Evolutionary conservation across 1,139 yeast species (phyloP).

Genomic region (Scheffersomyces parashehatae): DNA sequence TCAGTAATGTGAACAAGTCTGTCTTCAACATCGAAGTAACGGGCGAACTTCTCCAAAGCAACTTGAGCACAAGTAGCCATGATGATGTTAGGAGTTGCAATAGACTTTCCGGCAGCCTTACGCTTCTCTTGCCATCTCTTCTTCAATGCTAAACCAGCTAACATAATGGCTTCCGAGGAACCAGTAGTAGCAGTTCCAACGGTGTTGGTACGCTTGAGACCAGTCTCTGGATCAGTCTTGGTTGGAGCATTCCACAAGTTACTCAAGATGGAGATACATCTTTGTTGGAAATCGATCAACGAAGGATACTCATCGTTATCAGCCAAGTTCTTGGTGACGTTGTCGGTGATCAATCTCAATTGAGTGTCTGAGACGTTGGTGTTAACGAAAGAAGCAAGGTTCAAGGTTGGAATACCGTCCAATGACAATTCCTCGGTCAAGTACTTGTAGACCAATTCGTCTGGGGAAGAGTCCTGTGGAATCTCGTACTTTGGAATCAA

Average conservation of each 20-base stretch:
- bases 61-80: slow-evolving; percentile 98
- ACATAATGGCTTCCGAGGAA: slow-evolving; percentile 89
- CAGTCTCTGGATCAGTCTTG: slow-evolving; percentile 25
- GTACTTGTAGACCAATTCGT: slow-evolving; percentile 58
- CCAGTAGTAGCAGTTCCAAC: slow-evolving; percentile 94
- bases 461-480: slow-evolving; percentile 56
- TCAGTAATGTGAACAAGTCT: slow-evolving; percentile 68
- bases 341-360: slow-evolving; percentile 57
- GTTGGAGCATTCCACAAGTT: slow-evolving; percentile 79
- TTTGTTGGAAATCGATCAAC: slow-evolving; percentile 71
- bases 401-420: slow-evolving; percentile 83
- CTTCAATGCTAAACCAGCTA: slow-evolving; percentile 91
- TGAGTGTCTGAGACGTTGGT: slow-evolving; percentile 58
- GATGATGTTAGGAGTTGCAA: slow-evolving; percentile 73
- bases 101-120: slow-evolving; percentile 58
- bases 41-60: slow-evolving; percentile 90
- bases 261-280: slow-evolving; percentile 80
- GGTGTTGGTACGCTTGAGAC: slow-evolving; percentile 40
- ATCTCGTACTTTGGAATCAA: slow-evolving; percentile 52
- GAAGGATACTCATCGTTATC: slow-evolving; percentile 95
- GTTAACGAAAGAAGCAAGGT: slow-evolving; percentile 87
- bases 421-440: slow-evolving; percentile 72
- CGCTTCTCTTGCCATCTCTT: slow-evolving; percentile 79
- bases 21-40: slow-evolving; percentile 89
- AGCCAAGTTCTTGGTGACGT: slow-evolving; percentile 83